Conservation (phyloP, 331 rosid genomes). For the Malus hybrid region DNA sequence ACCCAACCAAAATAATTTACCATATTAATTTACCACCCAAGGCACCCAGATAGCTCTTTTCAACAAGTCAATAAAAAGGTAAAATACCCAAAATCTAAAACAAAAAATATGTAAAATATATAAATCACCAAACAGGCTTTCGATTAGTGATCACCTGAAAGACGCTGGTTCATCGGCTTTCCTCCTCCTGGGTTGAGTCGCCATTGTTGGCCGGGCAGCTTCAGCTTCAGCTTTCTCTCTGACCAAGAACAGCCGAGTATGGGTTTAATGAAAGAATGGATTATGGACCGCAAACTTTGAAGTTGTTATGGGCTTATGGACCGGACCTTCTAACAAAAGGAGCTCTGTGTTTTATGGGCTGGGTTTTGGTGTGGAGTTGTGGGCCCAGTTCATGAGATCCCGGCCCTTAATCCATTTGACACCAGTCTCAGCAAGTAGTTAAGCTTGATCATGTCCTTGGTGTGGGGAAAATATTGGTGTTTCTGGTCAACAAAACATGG, state of each 20-base stretch:
- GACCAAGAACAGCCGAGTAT: neutral
- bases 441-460: neutral
- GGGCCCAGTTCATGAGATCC: neutral
- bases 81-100: neutral
- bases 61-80: neutral
- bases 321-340: neutral
- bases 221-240: neutral
- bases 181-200: slow-evolving; percentile 23
- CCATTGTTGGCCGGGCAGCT: slow-evolving; percentile 8
- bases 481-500: slow-evolving; percentile 6
- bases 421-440: neutral
- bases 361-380: neutral
- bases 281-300: neutral
- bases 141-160: slow-evolving; percentile 17
- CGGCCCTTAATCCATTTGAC: neutral
- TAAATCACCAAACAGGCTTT: neutral
- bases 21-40: neutral
- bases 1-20: neutral
- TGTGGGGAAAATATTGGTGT: neutral
- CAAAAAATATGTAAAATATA: neutral
- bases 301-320: no score
- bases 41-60: neutral
- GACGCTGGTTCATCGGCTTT: slow-evolving; percentile 21
- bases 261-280: neutral
- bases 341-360: neutral